A percentile compares a stretch with the other conserved stretches of the same genome.
These are phyloP conservation scores for Saturnispora dispora DNA, from an alignment of 805 yeast species.

Conservation along the genomic window DNA sequence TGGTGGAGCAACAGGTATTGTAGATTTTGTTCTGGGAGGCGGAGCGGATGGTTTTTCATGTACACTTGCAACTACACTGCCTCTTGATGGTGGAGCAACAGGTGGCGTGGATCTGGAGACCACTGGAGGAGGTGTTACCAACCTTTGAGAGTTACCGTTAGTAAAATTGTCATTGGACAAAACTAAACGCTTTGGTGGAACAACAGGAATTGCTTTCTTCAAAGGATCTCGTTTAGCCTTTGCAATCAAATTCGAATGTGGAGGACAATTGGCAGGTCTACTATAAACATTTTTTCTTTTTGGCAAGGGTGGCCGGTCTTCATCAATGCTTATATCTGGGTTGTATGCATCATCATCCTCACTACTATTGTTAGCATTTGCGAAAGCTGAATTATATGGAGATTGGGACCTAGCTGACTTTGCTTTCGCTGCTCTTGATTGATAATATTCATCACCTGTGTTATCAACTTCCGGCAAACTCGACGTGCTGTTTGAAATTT, in stretches of 20 bases:
- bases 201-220: conserved; percentile 9
- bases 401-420: conserved; percentile 4
- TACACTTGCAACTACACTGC: neutral
- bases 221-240: conserved; percentile 7
- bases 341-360: conserved; percentile 15
- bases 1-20: conserved; percentile 17
- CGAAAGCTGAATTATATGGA: neutral
- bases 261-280: conserved; percentile 5
- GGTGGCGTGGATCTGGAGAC: conserved; percentile 14
- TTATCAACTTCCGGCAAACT: neutral
- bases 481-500: conserved; percentile 5
- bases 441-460: conserved; percentile 6
- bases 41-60: conserved; percentile 28
- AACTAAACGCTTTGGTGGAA: conserved; percentile 3
- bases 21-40: conserved; percentile 21
- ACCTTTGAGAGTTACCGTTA: neutral
- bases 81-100: conserved; percentile 10
- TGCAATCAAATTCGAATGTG: conserved; percentile 5
- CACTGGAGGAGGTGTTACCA: conserved; percentile 7
- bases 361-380: conserved; percentile 1
- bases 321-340: conserved; percentile 14
- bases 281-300: conserved; percentile 11
- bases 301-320: conserved; percentile 23
- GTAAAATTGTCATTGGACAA: neutral
- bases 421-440: conserved; percentile 2